Evolutionary conservation across 352 stramenopile genomes (phyloP), one percentile per base, ranked within the genome.

Genomic region (Achlya hypogyna): DNA sequence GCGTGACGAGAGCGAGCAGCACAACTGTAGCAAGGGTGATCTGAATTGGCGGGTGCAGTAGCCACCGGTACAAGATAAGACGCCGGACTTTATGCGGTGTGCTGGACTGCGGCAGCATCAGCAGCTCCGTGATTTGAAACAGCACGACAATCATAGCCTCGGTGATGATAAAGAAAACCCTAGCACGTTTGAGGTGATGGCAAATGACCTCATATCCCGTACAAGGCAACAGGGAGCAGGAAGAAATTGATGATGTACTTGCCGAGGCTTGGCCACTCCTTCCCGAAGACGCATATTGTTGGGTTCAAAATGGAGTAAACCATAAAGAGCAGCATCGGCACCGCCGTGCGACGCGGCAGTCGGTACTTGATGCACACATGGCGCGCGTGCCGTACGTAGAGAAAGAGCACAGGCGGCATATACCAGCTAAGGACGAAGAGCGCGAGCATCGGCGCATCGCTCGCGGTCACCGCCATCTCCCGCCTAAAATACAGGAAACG

Each of bases 71-170:
- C 18, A 56, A 10, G 20, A 35, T 56, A 20, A 56, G 49, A 4
- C 49, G 49, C 25, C 49, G 49, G 31, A 56, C 49, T 56, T 56
- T 56, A 16, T n/a, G 25, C 49, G 49, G 49, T 20, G 49, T 56
- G 49, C 49, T 56, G 31, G 49, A 38, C 8, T 56, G 49, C 1
- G 49, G 49, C 25, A 56, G 49, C 49, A 56, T 56, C 10, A 56
- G 31, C 31, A 56, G 49, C 31, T 56, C 49, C 1, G 49, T 56
- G 31, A 56, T 56, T 20, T 56, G 49, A 10, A 56, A 56, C 10
- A 56, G 31, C 25, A 56, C 49, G 6, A 56, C 49, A 20, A 56
- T 56, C 49, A 56, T 56, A n/a, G 49, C n/a, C 31, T 56, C 49
- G 31, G 49, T 56, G 18, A 56, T 35, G 25, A 56, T 31, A 35